Evolutionary conservation across 2,329 filamentous ascomycete species (phyloP), one percentile per base, ranked within the genome.

Genomic region (Escovopsis sp.): DNA sequence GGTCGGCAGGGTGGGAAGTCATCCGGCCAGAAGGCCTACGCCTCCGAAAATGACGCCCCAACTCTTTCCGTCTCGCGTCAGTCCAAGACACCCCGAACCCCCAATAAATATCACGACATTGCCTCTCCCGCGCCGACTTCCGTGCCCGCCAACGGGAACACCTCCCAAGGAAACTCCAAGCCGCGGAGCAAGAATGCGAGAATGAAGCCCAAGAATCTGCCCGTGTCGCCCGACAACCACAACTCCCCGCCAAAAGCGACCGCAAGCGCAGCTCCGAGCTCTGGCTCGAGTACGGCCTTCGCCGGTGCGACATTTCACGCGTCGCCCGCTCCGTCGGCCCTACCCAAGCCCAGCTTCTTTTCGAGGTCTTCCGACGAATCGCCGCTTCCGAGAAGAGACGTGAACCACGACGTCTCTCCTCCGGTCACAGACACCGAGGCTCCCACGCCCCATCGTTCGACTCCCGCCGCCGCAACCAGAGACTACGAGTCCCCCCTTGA

Each of bases 261-360:
- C 39, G 60, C 61, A 27, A 62, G 62, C 39, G 68, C 76, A 45
- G 27, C 11, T 8, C 11, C 27, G 8, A 30, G 27, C 27, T 9
- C 11, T 30, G 27, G 5, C 27, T 30, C 27, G 27, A 30, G 27
- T 11, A 30, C 27, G 8, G 79, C 81, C 37, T 98, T 94, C 62
- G 91, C 91, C 33, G 91, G 89, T 12, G 83, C 89, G 30, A 93
- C 87, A 5, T 98, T 96, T 59, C 88, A 95, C 60, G 84, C 87
- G 34, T 96, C 91, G 8, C 91, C 91, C 15, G 89, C 88, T 2
- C 83, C 91, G 1, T 93, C 87, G 8, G 79, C 86, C 20, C 69
- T 98, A 29, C 91, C 91, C 1, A 82, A 95, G 44, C 91, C 91
- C 10, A 93, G 82, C 54, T 94, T 95, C 59, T 75, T 69, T 30